Base-by-base conservation (phyloP, 1,139 yeast genomes). In the Lizanozyma gosingica region DNA sequence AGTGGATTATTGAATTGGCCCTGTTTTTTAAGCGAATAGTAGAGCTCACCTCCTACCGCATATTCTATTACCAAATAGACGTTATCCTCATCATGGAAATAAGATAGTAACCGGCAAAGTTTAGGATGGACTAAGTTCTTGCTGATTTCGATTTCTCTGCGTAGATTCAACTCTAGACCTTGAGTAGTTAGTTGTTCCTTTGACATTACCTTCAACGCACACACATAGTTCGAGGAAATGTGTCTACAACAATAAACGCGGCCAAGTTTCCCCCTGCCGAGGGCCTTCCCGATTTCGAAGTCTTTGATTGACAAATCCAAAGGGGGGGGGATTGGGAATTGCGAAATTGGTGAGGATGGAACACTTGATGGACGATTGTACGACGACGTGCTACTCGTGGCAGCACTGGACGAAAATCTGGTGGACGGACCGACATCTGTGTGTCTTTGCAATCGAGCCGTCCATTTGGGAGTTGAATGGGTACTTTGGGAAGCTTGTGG, bases 231-330 rank as follows among this genome's bases (percentile, higher is more conserved):
- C 0, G 87, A 74, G 27, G 62, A 53, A 50, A 76, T 80, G 55
- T 90, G 97, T 44, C 75, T 72, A 14, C 84, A 97, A 53, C 95
- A 85, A 59, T 88, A 90, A 0, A 92, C 98, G 50, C 78, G 80
- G 2, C 98, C 98, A 51, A 90, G 78, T 58, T 88, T 88, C 2
- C 98, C 98, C 55, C 86, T 87, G 0, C 98, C 98, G 34, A 92
- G 70, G 43, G 84, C 80, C 41, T 83, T 75, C 11, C 98, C 98
- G 37, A 92, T 73, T 50, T 88, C 96, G 63, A 87, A 92, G 55
- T 86, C 94, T 22, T 22, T 22, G 11, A 22, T 22, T 22, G 29
- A 22, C 29, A 22, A 22, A 6, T 22, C 29, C 11, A 22, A 22
- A 6, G 29, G 11, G 6, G 29, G 29, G 6, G 29, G 29, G 29